Evolutionary conservation across 75 land plant genomes (phyloP).

Genomic region (Sequoia sempervirens): DNA sequence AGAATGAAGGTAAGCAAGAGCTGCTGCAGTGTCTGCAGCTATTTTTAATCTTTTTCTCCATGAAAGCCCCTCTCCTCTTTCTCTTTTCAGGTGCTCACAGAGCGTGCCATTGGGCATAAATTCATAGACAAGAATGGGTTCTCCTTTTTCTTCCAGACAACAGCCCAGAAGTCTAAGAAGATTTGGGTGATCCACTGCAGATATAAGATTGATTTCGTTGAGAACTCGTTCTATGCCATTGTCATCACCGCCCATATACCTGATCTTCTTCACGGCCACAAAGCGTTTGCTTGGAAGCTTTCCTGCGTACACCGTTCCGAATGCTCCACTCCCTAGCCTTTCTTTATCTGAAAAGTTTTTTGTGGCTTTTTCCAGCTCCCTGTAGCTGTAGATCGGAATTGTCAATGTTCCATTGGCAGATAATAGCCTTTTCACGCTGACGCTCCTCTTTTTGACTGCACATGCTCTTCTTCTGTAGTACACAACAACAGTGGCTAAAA

Average conservation of each 20-base stretch:
- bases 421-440: not conserved
- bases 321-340: slow-evolving; percentile 28
- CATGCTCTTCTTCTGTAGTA: not conserved
- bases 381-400: slow-evolving; percentile 13
- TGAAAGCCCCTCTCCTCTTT: slow-evolving; percentile 9
- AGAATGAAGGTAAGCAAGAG: slow-evolving; percentile 24
- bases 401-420: not conserved
- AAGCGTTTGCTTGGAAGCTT: slow-evolving; percentile 17
- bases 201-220: slow-evolving; percentile 27
- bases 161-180: slow-evolving; percentile 22
- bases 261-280: slow-evolving; percentile 40
- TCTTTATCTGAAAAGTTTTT: slow-evolving; percentile 14
- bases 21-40: slow-evolving; percentile 19
- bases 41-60: slow-evolving; percentile 23
- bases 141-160: slow-evolving; percentile 12
- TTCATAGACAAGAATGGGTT: slow-evolving; percentile 27
- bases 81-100: slow-evolving; percentile 19
- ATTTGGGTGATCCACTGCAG: slow-evolving; percentile 20
- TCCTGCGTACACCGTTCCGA: slow-evolving; percentile 32
- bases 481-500: not conserved
- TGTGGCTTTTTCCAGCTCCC: slow-evolving; percentile 26
- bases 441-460: not conserved
- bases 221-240: slow-evolving; percentile 20
- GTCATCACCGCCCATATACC: slow-evolving; percentile 4
- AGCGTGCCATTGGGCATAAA: slow-evolving; percentile 34